Evolutionary conservation across 1,284 basidiomycete genomes (phyloP).

Genomic region (Inonotus hispidus): DNA sequence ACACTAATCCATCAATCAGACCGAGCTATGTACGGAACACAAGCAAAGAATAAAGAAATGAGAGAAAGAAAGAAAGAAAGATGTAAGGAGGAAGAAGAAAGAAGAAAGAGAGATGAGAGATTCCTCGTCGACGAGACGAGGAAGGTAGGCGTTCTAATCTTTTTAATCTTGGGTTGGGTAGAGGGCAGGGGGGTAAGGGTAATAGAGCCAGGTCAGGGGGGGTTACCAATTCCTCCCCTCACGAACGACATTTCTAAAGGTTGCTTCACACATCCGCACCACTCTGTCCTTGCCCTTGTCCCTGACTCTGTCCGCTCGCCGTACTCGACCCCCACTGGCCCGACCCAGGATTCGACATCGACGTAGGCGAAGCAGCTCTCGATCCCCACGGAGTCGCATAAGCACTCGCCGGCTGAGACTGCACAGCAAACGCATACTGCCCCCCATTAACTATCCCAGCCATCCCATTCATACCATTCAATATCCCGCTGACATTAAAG

Average conservation of each 20-base stretch:
- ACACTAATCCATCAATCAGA: no score
- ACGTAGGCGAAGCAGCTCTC: conserved; percentile 15
- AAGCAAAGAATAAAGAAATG: background rate
- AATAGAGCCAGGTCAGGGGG: background rate
- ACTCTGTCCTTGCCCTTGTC: background rate
- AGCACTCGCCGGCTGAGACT: conserved; percentile 18
- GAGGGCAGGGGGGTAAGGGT: background rate
- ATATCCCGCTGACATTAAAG: background rate
- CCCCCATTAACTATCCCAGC: conserved; percentile 1
- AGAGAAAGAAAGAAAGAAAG: background rate
- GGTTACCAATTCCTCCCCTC: no score
- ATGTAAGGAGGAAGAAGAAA: background rate
- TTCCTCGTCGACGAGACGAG: background rate
- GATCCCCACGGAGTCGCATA: conserved; percentile 17
- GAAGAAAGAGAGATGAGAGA: background rate
- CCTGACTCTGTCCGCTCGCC: background rate
- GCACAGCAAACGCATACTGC: conserved; percentile 4
- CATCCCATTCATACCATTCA: background rate
- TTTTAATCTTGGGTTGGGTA: background rate
- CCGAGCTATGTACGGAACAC: no score
- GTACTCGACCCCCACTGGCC: background rate
- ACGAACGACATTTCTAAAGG: no score
- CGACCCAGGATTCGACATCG: conserved; percentile 22
- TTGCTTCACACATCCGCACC: background rate
- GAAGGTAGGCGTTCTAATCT: background rate